Evolutionary conservation across 371 early-diverging fungal species (phyloP).

Genomic region (Apophysomyces elegans): DNA sequence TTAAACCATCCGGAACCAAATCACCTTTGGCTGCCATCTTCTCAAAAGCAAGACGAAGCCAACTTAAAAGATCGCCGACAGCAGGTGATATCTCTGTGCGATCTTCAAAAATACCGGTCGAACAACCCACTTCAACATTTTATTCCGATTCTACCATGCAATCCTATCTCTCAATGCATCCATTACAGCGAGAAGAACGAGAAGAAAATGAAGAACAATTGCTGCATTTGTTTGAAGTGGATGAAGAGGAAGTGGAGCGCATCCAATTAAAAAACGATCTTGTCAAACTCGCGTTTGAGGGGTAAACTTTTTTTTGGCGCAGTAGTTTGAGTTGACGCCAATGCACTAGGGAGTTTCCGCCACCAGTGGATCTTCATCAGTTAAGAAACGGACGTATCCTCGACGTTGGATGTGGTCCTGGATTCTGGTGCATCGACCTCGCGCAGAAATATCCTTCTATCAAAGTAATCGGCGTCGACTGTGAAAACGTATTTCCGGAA

Average conservation of each 20-base stretch:
- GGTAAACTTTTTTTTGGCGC: constrained; percentile 24
- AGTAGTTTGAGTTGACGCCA: constrained; percentile 12
- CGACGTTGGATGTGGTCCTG: constrained; percentile 52
- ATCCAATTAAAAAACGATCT: constrained; percentile 38
- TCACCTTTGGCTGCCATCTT: constrained; percentile 10
- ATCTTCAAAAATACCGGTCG: constrained; percentile 7
- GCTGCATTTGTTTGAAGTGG: constrained; percentile 8
- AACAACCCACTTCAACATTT: constrained; percentile 1
- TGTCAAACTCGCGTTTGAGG: constrained; percentile 38
- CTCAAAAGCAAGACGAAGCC: constrained; percentile 21
- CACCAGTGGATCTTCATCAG: constrained; percentile 25
- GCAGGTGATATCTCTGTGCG: constrained; percentile 16
- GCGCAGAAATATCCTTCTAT: constrained; percentile 29
- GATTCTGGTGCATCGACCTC: constrained; percentile 45
- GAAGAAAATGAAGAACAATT: background rate
- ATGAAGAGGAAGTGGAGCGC: constrained; percentile 35
- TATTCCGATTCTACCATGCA: background rate
- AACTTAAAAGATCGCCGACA: constrained; percentile 18
- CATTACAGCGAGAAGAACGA: constrained; percentile 4
- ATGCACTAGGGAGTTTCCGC: constrained; percentile 28
- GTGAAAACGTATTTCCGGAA: constrained; percentile 31
- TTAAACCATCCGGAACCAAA: constrained; percentile 6
- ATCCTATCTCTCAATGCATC: constrained; percentile 1
- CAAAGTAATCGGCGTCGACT: constrained; percentile 36
- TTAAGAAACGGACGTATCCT: constrained; percentile 33